A percentile compares a stretch with the other conserved stretches of the same genome.
These are phyloP conservation scores for Blastobotrys aristatus DNA, from an alignment of 1,139 yeast genomes.

Conservation along the genomic window DNA sequence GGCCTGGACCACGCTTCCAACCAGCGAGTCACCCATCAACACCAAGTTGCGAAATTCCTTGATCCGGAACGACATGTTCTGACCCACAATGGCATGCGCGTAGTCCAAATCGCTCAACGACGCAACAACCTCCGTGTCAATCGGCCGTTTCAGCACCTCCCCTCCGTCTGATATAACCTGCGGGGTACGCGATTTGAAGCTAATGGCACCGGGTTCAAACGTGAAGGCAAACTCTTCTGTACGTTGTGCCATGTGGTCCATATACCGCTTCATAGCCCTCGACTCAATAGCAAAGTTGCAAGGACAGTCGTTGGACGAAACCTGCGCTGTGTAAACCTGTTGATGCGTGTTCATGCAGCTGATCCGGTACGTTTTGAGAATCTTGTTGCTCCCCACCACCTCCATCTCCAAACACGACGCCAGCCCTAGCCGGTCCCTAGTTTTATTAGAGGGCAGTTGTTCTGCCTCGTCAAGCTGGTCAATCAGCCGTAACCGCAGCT, in stretches of 20 bases:
- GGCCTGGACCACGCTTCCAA: conserved; percentile 13
- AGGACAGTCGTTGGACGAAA: conserved; percentile 11
- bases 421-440: conserved; percentile 4
- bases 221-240: conserved; percentile 31
- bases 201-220: conserved; percentile 20
- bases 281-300: conserved; percentile 27
- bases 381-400: conserved; percentile 21
- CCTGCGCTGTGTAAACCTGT: conserved; percentile 15
- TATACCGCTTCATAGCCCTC: conserved; percentile 22
- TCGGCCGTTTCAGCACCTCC: conserved; percentile 31
- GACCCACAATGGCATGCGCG: conserved; percentile 20
- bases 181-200: conserved; percentile 28
- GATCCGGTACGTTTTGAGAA: conserved; percentile 26
- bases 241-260: conserved; percentile 29
- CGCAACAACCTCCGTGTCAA: conserved; percentile 27
- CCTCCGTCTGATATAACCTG: conserved; percentile 19
- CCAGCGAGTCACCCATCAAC: conserved; percentile 21
- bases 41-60: conserved; percentile 30
- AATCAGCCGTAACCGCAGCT: conserved; percentile 14
- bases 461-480: conserved; percentile 5
- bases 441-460: neutral
- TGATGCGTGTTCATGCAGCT: conserved; percentile 27
- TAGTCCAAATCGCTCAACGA: conserved; percentile 26
- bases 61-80: conserved; percentile 26
- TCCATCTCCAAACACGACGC: conserved; percentile 19